Base-by-base conservation (phyloP, 371 early-diverging fungal species). In the Blastocladiella emersonii region DNA sequence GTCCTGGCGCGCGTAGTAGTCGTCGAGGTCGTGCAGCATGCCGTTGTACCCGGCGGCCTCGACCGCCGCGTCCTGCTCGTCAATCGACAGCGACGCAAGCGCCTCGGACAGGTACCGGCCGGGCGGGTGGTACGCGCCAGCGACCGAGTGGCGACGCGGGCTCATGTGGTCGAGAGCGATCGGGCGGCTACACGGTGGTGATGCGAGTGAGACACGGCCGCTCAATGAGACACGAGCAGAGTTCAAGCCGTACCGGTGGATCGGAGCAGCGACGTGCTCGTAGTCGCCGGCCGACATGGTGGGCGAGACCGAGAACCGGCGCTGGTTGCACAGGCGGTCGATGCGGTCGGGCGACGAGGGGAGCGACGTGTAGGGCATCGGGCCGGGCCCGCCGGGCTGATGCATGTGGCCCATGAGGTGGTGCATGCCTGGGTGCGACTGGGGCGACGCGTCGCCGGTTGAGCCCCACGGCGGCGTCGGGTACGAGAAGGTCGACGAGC, bases 141-240 rank as follows among this genome's bases (percentile, higher is more conserved):
- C 59, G 37, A 59, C 59, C 37, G 59, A 59, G 44, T 59, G 59
- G 32, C 59, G 59, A 25, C 59, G 37, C 25, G 59, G 59, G 15
- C 37, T 34, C 43, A 59, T 23, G 12, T 34, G 59, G 37, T 37
- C 41, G 15, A 43, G 8, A 1, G 27, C 30, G 7, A 51, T 25
- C 15, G 30, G 30, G 53, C 53, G 53, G 23, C 53, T 51, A 51
- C 10, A 30, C 30, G 39, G 13, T 13, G 13, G 5, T 39, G 39
- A 39, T 8, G 13, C 13, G 39, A 13, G 5, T 39, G 8, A 8
- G 5, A 13, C 8, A 8, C 39, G 13, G 39, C 8, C 39, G 13
- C 13, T 39, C 8, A 8, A 39, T 39, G 8, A 39, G 39, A 5
- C 39, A 32, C 1, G 10, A 51, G 7, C 25, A 32, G 1, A 37